A percentile compares a stretch with the other conserved stretches of the same genome.
phyloP scores from a whole-genome alignment of 2,329 filamentous ascomycete genomes.

The Aspergillus fumigatiaffinis region DNA sequence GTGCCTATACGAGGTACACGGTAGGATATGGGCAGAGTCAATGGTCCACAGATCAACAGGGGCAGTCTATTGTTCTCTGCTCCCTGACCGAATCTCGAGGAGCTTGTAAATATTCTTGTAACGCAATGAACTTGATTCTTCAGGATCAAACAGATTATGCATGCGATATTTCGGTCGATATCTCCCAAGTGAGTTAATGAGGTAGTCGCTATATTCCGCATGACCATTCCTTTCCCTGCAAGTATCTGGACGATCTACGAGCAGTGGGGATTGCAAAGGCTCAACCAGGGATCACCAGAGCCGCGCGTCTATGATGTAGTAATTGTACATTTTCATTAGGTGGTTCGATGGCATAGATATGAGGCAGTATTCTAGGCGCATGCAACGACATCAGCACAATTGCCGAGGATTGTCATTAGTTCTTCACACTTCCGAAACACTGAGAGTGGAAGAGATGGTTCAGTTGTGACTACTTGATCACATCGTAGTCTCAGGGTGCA shows the following conservation, averaged over 20 bases:
- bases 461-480: no score
- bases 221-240: conserved; percentile 4
- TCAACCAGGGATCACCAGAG: conserved; percentile 15
- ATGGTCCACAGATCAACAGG: neutral
- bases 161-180: no score
- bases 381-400: neutral
- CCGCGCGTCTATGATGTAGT: conserved; percentile 13
- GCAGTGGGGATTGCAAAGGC: conserved; percentile 1
- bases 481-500: no score
- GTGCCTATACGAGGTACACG: neutral
- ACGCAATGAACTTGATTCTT: no score
- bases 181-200: neutral
- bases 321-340: no score
- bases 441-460: no score
- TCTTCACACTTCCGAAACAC: no score
- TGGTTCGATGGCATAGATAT: no score
- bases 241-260: conserved; percentile 7
- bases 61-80: neutral
- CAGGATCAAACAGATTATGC: no score
- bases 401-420: no score
- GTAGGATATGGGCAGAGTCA: neutral
- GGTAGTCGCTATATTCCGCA: neutral
- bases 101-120: no score
- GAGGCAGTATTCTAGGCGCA: no score
- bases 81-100: neutral